Evolutionary conservation across 2,329 filamentous ascomycete genomes (phyloP), one percentile per base, ranked within the genome.

Genomic region (Verticillium alfalfae): DNA sequence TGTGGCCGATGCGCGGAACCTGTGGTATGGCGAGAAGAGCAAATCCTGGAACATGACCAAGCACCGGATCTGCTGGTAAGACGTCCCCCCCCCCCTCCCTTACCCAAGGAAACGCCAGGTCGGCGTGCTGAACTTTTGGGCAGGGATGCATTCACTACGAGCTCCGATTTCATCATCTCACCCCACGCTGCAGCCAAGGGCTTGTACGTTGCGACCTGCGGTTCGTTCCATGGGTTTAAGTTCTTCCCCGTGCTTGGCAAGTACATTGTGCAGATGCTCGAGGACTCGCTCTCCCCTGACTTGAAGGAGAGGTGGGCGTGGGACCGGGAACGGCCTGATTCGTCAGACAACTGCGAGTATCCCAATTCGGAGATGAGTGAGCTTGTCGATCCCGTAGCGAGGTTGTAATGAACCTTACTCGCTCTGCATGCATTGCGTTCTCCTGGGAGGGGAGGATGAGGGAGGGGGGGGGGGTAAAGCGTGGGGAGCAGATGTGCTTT

Each of bases 21-120:
- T 84, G 1, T 88, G 87, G 65, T 89, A 87, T 66, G 87, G 86
- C 9, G 78, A 80, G 57, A 81, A 81, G 22, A 81, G 81, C 37
- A 78, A 77, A 13, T 69, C 73, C 54, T 88, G 84, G 85, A 80
- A 83, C 64, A 81, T 87, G 72, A 81, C 82, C 61, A 84, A 87
- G 68, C 82, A 88, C 68, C 80, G 87, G 6, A 84, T 89, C 62
- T 89, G 87, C 79, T 90, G 87, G 87, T 88, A 71, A 82, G 74
- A 5, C 2, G 34, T 16, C 49, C 9, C 16, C 12, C 13, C 5
- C 5, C 2, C 4, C 37, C 4, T 5, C 15, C 38, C n/a, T n/a
- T 22, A 22, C 22, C 22, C 22, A 22, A 22, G 22, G 34, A 26
- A 5, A 49, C 6, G 10, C 18, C 10, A 4, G 5, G 3, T 13